Evolutionary conservation across 352 stramenopile genomes (phyloP), one percentile per base, ranked within the genome.

Genomic region (Blastocystis sp.): DNA sequence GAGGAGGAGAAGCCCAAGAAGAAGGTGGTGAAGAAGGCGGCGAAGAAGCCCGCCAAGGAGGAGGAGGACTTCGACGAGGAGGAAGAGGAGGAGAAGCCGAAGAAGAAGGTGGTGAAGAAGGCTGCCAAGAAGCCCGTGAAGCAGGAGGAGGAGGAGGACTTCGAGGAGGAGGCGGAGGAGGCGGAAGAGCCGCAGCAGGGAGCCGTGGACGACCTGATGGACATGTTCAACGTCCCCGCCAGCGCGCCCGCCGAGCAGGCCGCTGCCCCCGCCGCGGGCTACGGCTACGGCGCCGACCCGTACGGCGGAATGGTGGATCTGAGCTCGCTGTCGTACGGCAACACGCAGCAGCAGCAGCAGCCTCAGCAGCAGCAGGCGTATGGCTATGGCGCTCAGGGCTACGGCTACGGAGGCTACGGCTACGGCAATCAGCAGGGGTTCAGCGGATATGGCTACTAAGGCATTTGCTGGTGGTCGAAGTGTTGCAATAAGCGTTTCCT

Each of bases 401-500:
- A 69, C 34, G 62, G 62, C 62, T 69, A 69, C 34, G 62, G 62
- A 69, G 62, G 62, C 62, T 69, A 69, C 1, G 62, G 62, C 62
- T 69, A 69, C 34, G 62, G 62, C 21, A 19, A 19, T 61, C 62
- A 69, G 62, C 62, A 69, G 62, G 62, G 62, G 34, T 69, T 69
- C 62, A 42, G 62, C n/a, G 62, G 62, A 69, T 69, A 71, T 71
- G 64, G 64, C 64, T 71, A 71, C 43, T 71, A 71, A 43, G 34
- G 14, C 14, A 6, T 71, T 40, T 71, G 24, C 19, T 71, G n/a
- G 40, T 19, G 52, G 52, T 21, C 10, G 9, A 10, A 48, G 64
- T 43, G 17, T 38, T 21, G 24, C 40, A 71, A 14, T 43, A n/a
- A 42, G 19, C 52, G 65, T 54, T n/a, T 21, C 17, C 2, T 77